A percentile compares a stretch with the other conserved stretches of the same genome.
phyloP scores from a whole-genome alignment of 2,329 filamentous ascomycete genomes.

The Diaporthe australafricana region DNA sequence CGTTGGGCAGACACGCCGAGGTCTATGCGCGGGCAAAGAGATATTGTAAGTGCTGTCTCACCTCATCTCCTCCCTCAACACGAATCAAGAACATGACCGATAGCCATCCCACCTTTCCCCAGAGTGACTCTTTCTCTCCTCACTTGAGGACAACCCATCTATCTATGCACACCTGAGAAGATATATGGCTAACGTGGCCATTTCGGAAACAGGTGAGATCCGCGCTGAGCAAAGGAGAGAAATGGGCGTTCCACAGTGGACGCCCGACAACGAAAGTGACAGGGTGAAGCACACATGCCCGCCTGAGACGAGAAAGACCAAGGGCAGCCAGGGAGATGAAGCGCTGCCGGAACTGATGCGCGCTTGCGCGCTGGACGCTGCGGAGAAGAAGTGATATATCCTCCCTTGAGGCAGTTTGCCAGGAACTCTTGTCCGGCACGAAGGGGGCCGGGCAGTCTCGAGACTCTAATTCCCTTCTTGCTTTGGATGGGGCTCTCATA shows the following conservation, averaged over 20 bases:
- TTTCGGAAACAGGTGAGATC: constrained; percentile 23
- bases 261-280: constrained; percentile 32
- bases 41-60: constrained; percentile 18
- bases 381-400: not conserved
- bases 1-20: constrained; percentile 25
- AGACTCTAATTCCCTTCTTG: not conserved
- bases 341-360: constrained; percentile 21
- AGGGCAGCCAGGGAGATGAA: not conserved
- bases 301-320: constrained; percentile 3
- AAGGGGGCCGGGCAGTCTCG: not conserved
- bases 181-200: not conserved
- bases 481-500: not conserved
- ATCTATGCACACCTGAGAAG: not conserved
- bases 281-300: constrained; percentile 30
- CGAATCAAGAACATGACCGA: not conserved
- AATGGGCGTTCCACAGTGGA: constrained; percentile 32
- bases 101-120: not conserved
- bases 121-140: not conserved
- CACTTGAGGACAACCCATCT: not conserved
- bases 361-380: not conserved
- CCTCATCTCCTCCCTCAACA: not conserved
- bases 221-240: constrained; percentile 34
- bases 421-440: not conserved
- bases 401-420: not conserved
- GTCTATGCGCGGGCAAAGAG: constrained; percentile 30